Evolutionary conservation across 768 basidiomycete species (phyloP).

Genomic region (Mycena venus): DNA sequence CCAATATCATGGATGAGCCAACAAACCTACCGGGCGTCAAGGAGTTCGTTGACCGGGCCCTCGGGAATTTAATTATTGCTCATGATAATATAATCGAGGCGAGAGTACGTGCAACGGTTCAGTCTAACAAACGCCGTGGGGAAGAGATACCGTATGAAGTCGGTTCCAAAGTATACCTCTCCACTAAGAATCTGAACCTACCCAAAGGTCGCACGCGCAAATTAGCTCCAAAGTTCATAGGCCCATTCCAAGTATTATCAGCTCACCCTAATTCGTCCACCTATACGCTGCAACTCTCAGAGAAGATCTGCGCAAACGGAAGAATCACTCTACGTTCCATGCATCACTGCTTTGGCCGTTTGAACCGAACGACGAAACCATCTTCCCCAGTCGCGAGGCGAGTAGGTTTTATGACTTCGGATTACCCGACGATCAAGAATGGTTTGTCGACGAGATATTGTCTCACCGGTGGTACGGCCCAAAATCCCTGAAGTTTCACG

Average conservation of each 20-base stretch:
- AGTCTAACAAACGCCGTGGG: slow-evolving; percentile 41
- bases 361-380: slow-evolving; percentile 44
- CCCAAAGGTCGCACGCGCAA: slow-evolving; percentile 50
- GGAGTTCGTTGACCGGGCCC: slow-evolving; percentile 43
- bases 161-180: too few species aligned
- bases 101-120: slow-evolving; percentile 41
- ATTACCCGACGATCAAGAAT: slow-evolving; percentile 35
- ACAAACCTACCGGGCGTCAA: slow-evolving; percentile 31
- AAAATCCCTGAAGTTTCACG: slow-evolving; percentile 36
- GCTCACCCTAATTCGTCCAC: slow-evolving; percentile 36
- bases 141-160: slow-evolving; percentile 33
- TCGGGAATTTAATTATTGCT: slow-evolving; percentile 40
- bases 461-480: neutral
- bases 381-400: slow-evolving; percentile 49
- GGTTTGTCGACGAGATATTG: slow-evolving; percentile 49
- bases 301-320: slow-evolving; percentile 33
- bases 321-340: slow-evolving; percentile 54
- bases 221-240: slow-evolving; percentile 52
- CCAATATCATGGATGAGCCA: neutral
- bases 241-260: slow-evolving; percentile 48
- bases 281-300: slow-evolving; percentile 45
- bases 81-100: slow-evolving; percentile 54
- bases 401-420: slow-evolving; percentile 54
- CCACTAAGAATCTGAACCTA: too few species aligned
- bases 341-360: slow-evolving; percentile 41